Percentiles rank a stretch among this genome's conserved stretches.
Conservation (phyloP, 2,329 filamentous ascomycete genomes). For the Talaromyces marneffei region DNA sequence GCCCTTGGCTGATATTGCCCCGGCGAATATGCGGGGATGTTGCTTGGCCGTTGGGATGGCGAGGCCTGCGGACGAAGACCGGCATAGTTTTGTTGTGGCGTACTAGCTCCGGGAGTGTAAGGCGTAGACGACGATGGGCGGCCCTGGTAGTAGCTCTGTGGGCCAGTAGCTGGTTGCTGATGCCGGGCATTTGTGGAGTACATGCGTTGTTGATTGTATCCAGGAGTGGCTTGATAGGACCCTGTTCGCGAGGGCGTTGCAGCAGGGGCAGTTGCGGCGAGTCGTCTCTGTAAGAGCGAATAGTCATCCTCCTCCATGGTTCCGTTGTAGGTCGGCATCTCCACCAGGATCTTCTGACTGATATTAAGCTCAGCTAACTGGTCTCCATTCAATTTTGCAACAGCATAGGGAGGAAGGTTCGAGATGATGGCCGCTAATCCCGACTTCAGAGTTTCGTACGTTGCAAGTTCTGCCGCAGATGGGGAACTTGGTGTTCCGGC, state of each 20-base stretch:
- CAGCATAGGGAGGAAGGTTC: conserved; percentile 73
- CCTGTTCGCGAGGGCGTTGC: conserved; percentile 29
- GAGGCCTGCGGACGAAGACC: conserved; percentile 30
- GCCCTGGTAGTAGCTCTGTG: conserved; percentile 17
- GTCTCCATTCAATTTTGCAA: conserved; percentile 79
- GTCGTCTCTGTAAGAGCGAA: conserved; percentile 46
- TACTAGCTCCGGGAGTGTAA: conserved; percentile 25
- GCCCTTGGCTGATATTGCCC: conserved; percentile 37
- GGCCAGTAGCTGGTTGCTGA: conserved; percentile 30
- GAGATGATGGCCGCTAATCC: conserved; percentile 69
- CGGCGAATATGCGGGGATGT: conserved; percentile 32
- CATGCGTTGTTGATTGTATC: conserved; percentile 33
- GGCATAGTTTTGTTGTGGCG: conserved; percentile 25
- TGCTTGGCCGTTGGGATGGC: conserved; percentile 33
- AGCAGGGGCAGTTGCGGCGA: conserved; percentile 26
- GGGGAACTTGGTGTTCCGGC: conserved; percentile 38
- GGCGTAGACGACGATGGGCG: conserved; percentile 25
- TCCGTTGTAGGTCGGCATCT: conserved; percentile 67
- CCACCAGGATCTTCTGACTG: conserved; percentile 69
- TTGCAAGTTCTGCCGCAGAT: conserved; percentile 50
- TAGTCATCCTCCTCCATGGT: conserved; percentile 78
- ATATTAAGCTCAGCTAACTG: conserved; percentile 78
- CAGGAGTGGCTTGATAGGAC: conserved; percentile 26
- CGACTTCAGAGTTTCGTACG: conserved; percentile 68
- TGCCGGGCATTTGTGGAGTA: conserved; percentile 19